Evolutionary conservation across 305 asterid genomes (phyloP).

Genomic region (Fraxinus platypoda): DNA sequence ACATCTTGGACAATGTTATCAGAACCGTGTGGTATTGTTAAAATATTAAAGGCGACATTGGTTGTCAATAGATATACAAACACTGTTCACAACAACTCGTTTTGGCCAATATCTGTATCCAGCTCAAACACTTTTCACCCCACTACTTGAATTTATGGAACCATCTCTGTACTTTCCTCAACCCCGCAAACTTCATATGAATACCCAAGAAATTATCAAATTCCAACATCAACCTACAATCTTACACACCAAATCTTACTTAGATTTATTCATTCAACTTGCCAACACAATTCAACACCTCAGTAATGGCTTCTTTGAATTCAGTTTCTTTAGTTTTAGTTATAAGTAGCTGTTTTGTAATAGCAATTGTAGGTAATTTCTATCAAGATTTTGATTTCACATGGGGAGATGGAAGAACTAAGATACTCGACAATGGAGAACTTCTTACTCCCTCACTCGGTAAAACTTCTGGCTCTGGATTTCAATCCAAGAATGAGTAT

Average conservation of each 20-base stretch:
- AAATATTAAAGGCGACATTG: not conserved
- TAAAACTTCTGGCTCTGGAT: conserved; percentile 31
- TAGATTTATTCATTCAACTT: not conserved
- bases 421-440: conserved; percentile 30
- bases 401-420: conserved; percentile 34
- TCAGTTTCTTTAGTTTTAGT: not conserved
- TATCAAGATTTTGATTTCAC: conserved; percentile 26
- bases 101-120: not conserved
- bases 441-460: conserved; percentile 28
- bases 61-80: not conserved
- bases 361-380: conserved; percentile 5
- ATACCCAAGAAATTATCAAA: not conserved
- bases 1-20: not conserved
- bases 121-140: not conserved
- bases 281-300: not conserved
- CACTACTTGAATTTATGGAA: not conserved
- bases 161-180: not conserved
- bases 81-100: not conserved
- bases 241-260: not conserved
- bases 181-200: not conserved
- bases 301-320: not conserved
- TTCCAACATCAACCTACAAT: not conserved
- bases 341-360: not conserved
- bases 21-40: not conserved
- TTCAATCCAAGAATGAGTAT: conserved; percentile 32